These are phyloP conservation scores for Vaccinium macrocarpon DNA, from an alignment of 148 eudicot species.

Conservation along the genomic window DNA sequence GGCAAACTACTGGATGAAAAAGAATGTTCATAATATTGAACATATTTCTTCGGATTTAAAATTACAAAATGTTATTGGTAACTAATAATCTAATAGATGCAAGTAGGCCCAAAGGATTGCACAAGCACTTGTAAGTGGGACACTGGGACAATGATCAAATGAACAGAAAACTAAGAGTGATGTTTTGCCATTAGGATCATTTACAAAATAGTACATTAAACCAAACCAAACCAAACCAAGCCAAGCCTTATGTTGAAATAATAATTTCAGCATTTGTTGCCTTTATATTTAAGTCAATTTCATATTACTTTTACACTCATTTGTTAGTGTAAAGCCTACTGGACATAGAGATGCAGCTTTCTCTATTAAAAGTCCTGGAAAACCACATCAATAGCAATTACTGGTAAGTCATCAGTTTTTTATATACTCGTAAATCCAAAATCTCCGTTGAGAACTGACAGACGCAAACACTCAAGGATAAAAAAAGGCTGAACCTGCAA, in stretches of 20 bases:
- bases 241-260: too few species aligned
- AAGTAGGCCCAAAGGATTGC: background rate
- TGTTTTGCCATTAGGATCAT: background rate
- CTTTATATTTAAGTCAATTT: background rate
- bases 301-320: conserved; percentile 48
- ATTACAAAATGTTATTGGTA: background rate
- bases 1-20: background rate
- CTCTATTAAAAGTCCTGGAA: background rate
- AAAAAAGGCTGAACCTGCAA: conserved; percentile 53
- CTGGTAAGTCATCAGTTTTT: background rate
- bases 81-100: background rate
- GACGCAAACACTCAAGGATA: background rate
- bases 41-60: background rate
- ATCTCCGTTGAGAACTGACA: background rate
- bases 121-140: conserved; percentile 17
- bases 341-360: background rate
- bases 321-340: conserved; percentile 59
- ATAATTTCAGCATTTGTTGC: background rate
- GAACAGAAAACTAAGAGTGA: conserved; percentile 30
- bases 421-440: background rate
- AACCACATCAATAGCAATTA: background rate
- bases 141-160: too few species aligned
- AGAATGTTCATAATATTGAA: background rate
- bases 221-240: too few species aligned
- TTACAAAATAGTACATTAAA: background rate